Conservation (phyloP, 768 basidiomycete species). For the Pholiota conissans region DNA sequence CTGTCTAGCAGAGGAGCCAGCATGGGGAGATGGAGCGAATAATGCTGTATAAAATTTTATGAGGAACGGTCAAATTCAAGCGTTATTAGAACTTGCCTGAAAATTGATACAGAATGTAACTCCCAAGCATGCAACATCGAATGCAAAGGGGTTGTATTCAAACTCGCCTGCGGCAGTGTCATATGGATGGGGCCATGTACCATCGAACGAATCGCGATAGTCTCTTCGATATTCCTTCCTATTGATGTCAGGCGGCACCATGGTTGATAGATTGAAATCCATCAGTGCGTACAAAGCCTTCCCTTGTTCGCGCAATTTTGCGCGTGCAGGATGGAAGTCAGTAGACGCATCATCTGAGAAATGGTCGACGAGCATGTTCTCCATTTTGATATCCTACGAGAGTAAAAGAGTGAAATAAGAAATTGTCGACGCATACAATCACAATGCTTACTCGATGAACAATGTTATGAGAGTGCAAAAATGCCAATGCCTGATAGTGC, state of each 20-base stretch:
- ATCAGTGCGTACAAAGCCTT: neutral
- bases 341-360: neutral
- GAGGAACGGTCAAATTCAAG: neutral
- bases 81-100: slow-evolving; percentile 10
- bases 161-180: slow-evolving; percentile 16
- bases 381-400: neutral
- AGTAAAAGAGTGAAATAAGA: neutral
- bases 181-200: neutral
- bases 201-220: neutral
- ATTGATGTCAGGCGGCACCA: neutral
- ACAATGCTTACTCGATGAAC: neutral
- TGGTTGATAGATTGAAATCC: neutral
- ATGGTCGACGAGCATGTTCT: neutral
- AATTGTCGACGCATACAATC: too few relatives aligned
- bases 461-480: neutral
- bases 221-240: neutral
- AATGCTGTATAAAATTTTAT: slow-evolving; percentile 11
- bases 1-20: slow-evolving; percentile 27
- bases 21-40: slow-evolving; percentile 19
- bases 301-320: neutral
- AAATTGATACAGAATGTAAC: slow-evolving; percentile 2
- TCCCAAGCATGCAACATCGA: slow-evolving; percentile 21
- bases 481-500: neutral
- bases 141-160: slow-evolving; percentile 25
- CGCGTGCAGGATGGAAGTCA: neutral